Evolutionary conservation across 2,329 filamentous ascomycete species (phyloP).

Genomic region (Cordyceps militaris): DNA sequence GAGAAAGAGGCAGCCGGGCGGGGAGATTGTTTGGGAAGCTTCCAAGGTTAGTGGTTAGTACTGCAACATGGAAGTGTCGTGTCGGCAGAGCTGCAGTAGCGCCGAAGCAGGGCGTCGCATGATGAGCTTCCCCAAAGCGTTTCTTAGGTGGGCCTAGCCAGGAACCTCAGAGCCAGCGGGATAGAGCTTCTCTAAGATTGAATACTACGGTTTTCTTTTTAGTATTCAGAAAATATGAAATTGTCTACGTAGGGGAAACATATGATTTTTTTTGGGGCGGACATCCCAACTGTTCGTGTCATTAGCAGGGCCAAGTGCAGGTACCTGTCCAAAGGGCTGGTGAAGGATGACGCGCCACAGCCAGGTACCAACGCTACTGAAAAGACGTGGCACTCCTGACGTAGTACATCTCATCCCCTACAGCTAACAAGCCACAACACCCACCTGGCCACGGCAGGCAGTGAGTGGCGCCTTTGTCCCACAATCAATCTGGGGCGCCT

Average conservation of each 20-base stretch:
- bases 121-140: slow-evolving; percentile 5
- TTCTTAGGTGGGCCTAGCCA: not conserved
- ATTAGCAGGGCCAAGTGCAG: no score
- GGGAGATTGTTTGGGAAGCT: not conserved
- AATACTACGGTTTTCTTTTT: no score
- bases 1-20: not conserved
- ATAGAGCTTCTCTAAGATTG: no score
- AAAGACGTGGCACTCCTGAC: not conserved
- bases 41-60: not conserved
- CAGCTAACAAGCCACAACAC: not conserved
- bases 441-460: no score
- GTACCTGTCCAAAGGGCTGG: not conserved
- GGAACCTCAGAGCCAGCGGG: no score
- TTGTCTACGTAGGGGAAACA: no score
- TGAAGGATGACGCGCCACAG: not conserved
- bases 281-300: no score
- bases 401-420: slow-evolving; percentile 4
- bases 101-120: not conserved
- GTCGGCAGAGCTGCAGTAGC: not conserved
- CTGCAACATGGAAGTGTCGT: not conserved
- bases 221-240: no score
- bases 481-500: no score
- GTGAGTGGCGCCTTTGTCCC: no score
- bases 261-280: not conserved
- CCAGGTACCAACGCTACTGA: not conserved